Percentiles rank a stretch among this genome's conserved stretches.
Conservation (phyloP, 345 rosid genomes). For the Dovyalis caffra region DNA sequence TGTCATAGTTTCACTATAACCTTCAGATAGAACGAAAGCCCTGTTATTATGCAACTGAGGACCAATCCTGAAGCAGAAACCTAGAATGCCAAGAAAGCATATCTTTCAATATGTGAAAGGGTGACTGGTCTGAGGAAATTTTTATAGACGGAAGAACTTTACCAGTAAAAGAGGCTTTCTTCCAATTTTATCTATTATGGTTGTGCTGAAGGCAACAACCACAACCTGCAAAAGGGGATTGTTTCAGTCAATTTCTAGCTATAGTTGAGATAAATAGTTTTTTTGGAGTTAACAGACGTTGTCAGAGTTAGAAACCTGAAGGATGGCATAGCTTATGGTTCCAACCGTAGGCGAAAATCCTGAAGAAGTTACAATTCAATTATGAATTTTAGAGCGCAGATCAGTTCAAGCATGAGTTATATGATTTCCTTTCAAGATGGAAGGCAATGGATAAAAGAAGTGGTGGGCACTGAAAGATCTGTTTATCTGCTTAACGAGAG, state of each 20-base stretch:
- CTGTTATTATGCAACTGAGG: slow-evolving; percentile 18
- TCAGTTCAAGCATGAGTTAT: too few species aligned
- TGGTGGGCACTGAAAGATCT: not conserved
- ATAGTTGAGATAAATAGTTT: slow-evolving; percentile 5
- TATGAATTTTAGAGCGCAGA: not conserved
- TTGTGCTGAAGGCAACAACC: not conserved
- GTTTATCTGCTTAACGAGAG: too few species aligned
- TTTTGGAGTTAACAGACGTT: slow-evolving; percentile 3
- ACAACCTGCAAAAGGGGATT: slow-evolving; percentile 13
- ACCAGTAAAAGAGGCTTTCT: slow-evolving; percentile 34
- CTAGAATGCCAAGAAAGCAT: not conserved
- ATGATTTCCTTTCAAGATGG: not conserved
- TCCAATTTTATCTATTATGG: slow-evolving; percentile 22
- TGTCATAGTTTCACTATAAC: not conserved
- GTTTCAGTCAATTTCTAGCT: not conserved
- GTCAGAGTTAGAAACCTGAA: slow-evolving; percentile 54
- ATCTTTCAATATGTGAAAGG: too few species aligned
- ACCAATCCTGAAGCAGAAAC: slow-evolving; percentile 2
- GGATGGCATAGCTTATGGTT: slow-evolving; percentile 72
- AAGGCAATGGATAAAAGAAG: not conserved
- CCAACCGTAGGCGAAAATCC: slow-evolving; percentile 71
- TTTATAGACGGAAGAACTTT: too few species aligned
- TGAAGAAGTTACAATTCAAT: slow-evolving; percentile 18
- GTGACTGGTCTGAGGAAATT: not conserved
- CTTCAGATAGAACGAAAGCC: slow-evolving; percentile 13